These are phyloP conservation scores for Pythium angustatum DNA, from an alignment of 352 stramenopile species.

Conservation along the genomic window DNA sequence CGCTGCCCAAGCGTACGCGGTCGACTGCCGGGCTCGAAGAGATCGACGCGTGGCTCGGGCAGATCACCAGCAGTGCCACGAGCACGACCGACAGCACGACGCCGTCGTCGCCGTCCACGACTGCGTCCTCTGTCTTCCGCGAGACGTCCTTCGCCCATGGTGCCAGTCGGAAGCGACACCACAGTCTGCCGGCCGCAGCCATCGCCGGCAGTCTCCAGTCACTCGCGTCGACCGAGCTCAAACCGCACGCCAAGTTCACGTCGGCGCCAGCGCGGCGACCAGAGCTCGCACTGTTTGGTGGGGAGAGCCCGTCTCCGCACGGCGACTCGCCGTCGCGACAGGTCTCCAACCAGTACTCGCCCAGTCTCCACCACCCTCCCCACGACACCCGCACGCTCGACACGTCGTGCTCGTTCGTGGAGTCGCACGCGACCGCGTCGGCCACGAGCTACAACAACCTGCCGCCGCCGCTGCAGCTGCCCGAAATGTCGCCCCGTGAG, in stretches of 20 bases:
- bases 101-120: background rate
- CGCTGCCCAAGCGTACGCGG: slow-evolving; percentile 60
- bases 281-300: slow-evolving; percentile 15
- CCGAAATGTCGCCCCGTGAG: slow-evolving; percentile 63
- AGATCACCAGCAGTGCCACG: slow-evolving; percentile 11
- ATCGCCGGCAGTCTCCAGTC: slow-evolving; percentile 29
- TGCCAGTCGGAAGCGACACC: slow-evolving; percentile 50
- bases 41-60: slow-evolving; percentile 31
- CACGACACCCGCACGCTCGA: background rate
- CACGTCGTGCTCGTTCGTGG: slow-evolving; percentile 1
- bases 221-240: background rate
- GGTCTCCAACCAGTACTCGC: slow-evolving; percentile 25
- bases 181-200: slow-evolving; percentile 44
- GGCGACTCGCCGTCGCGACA: background rate
- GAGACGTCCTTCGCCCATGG: background rate
- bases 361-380: slow-evolving; percentile 13
- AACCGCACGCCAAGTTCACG: slow-evolving; percentile 5
- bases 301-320: background rate
- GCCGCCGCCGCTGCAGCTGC: slow-evolving; percentile 28
- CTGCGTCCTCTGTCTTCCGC: background rate
- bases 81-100: slow-evolving; percentile 16
- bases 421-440: background rate
- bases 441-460: background rate
- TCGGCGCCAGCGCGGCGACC: slow-evolving; percentile 3
- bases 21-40: slow-evolving; percentile 61